Conservation (phyloP, 257 asterid genomes). For the Jaltomata sinuosa region DNA sequence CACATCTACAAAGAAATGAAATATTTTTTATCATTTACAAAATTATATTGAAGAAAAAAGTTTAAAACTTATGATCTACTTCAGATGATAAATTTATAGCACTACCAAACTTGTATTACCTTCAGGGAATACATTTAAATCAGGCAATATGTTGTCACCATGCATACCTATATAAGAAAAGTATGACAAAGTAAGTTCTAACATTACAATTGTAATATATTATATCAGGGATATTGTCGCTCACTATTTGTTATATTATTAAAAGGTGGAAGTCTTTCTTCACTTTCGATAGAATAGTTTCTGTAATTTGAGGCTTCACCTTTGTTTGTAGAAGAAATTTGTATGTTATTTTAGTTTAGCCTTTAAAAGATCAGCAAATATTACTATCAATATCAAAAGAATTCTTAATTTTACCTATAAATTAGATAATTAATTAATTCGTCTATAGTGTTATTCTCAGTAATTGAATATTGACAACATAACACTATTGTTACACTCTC, state of each 20-base stretch:
- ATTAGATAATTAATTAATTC: no score
- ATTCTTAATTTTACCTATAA: no score
- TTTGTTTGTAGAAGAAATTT: not conserved
- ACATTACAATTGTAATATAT: not conserved
- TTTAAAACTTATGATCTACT: not conserved
- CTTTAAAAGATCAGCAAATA: not conserved
- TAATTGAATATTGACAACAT: no score
- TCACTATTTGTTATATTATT: not conserved
- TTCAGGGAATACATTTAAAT: not conserved
- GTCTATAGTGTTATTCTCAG: no score
- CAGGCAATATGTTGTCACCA: not conserved
- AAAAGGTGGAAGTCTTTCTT: not conserved
- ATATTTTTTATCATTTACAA: not conserved
- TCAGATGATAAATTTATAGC: not conserved
- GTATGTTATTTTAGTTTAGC: not conserved
- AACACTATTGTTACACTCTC: no score
- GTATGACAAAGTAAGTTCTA: not conserved
- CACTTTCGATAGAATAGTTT: not conserved
- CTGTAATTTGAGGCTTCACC: not conserved
- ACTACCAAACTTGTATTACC: not conserved
- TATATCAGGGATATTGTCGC: not conserved
- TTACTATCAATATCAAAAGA: no score
- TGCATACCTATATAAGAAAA: not conserved
- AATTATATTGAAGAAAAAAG: not conserved
- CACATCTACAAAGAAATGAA: not conserved